Base-by-base conservation (phyloP, 257 asterid species). In the Fraxinus pennsylvanica region DNA sequence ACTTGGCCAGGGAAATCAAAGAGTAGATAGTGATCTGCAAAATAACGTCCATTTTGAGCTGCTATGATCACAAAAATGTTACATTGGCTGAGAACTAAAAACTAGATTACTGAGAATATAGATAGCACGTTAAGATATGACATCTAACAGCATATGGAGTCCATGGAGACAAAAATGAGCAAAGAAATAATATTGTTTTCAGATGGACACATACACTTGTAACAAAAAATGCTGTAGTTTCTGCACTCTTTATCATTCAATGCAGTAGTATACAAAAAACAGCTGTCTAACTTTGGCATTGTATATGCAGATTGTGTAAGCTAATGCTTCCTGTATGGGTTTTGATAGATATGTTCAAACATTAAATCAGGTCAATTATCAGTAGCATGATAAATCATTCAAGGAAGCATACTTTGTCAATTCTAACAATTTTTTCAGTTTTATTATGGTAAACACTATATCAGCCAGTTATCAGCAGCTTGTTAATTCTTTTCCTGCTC, bases 1-100 rank as follows among this genome's bases (percentile, higher is more conserved):
- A 96, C 99, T 89, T 95, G 99, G 72, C 98, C 98, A 65, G 99
- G 98, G 80, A 95, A 91, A 89, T 95, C 99, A 79, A 95, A 95
- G 75, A 95, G 97, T 73, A 95, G 85, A 88, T 95, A 95, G 87
- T 91, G 97, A 84, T 92, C 99, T 96, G 98, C 92, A 84, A 71
- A 80, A 78, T 59, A 75, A 79, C 32, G 66, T 71, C 52, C 68
- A 39, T 54, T 72, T 63, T 77, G 27, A 54, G 32, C 21, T 77
- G n/a, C 61, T 63, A 65, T 71, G 27, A 15, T 54, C 29, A 43
- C 15, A 36, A n/a, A n/a, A 61, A 41, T 27, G 33, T n/a, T 78
- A 29, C n/a, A 47, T 30, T 43, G 32, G 32, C 32, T 43, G 68
- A 47, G 15, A 61, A 77, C 13, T 52, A 76, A 72, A 30, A 47